Evolutionary conservation across 352 stramenopile species (phyloP).

Genomic region (Phytopythium helicoides): DNA sequence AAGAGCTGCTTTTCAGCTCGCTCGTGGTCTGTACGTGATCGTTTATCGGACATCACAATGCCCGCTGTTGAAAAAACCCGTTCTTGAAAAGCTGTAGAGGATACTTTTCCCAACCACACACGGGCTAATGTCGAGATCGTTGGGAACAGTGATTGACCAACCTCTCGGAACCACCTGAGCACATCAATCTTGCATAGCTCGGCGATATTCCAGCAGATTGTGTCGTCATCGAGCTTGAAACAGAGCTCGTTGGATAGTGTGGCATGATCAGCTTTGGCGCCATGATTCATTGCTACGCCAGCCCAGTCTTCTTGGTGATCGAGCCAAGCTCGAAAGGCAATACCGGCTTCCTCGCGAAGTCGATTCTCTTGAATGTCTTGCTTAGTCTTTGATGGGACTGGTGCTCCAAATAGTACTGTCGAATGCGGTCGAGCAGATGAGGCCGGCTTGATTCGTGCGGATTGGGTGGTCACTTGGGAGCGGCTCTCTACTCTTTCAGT

Average conservation of each 20-base stretch:
- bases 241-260: not conserved
- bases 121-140: not conserved
- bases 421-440: not conserved
- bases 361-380: not conserved
- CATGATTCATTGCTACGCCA: not conserved
- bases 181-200: not conserved
- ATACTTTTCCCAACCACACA: not conserved
- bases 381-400: not conserved
- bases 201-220: not conserved
- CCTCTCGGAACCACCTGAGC: not conserved
- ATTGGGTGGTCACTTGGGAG: no score
- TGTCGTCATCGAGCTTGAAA: not conserved
- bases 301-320: not conserved
- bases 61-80: not conserved
- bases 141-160: not conserved
- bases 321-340: not conserved
- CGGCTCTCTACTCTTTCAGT: no score
- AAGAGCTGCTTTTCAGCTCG: conserved; percentile 2
- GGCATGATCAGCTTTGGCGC: not conserved
- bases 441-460: not conserved
- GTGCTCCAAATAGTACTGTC: not conserved
- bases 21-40: not conserved
- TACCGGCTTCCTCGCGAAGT: not conserved
- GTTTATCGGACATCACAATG: not conserved
- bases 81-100: conserved; percentile 4